These are phyloP conservation scores for Trypanosoma vivax DNA, from an alignment of 208 protist genomes.

Conservation along the genomic window DNA sequence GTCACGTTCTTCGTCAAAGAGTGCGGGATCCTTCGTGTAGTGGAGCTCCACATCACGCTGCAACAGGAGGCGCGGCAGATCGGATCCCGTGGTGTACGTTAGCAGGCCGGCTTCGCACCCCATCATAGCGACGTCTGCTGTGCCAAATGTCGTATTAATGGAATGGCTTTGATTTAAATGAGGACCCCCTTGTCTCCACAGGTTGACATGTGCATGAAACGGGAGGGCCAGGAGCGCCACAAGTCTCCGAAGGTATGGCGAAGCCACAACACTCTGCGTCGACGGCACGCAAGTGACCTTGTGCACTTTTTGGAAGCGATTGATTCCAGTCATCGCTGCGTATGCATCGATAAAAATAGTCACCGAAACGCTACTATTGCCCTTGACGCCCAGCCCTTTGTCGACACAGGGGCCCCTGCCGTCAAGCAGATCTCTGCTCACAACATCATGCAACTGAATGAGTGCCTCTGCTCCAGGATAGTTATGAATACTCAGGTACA, in stretches of 20 bases:
- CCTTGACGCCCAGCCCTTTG: no score
- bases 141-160: background rate
- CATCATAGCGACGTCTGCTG: background rate
- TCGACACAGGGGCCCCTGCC: slow-evolving; percentile 9
- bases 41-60: slow-evolving; percentile 8
- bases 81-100: background rate
- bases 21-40: slow-evolving; percentile 33
- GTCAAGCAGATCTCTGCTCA: slow-evolving; percentile 15
- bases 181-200: background rate
- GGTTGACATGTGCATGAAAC: background rate
- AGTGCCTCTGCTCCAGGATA: slow-evolving; percentile 36
- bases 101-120: background rate
- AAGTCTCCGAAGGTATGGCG: no score
- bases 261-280: background rate
- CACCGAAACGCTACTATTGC: slow-evolving; percentile 1
- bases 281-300: background rate
- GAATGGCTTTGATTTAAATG: slow-evolving; percentile 3
- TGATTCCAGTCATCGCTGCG: slow-evolving; percentile 46
- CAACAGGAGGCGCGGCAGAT: background rate
- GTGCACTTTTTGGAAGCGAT: slow-evolving; percentile 40
- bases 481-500: slow-evolving; percentile 26
- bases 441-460: slow-evolving; percentile 13
- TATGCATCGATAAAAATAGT: slow-evolving; percentile 49
- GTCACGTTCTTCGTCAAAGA: slow-evolving; percentile 21
- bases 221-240: slow-evolving; percentile 5